Conservation (phyloP, 192 early-diverging fungal genomes). For the Backusella psychrophila region DNA sequence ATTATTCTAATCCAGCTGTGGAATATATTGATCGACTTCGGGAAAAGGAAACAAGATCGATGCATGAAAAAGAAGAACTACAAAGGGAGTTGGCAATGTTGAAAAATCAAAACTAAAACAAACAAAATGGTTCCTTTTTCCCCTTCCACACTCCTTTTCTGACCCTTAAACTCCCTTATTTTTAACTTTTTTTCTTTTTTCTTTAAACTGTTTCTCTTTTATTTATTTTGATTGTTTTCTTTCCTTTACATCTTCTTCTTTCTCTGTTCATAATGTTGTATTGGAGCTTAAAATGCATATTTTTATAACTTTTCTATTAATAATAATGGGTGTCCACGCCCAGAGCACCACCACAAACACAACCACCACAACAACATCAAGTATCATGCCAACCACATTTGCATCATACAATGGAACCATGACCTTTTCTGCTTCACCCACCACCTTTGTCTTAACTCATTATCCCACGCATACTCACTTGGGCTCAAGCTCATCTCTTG, state of each 20-base stretch:
- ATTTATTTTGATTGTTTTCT: neutral
- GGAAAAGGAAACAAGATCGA: conserved; percentile 37
- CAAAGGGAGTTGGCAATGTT: conserved; percentile 39
- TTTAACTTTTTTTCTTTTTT: conserved; percentile 13
- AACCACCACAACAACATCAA: neutral
- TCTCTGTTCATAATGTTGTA: neutral
- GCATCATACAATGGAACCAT: neutral
- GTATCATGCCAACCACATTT: conserved; percentile 1
- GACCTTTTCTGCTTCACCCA: conserved; percentile 9
- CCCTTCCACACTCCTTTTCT: neutral
- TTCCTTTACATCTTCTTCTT: conserved; percentile 7
- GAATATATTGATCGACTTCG: conserved; percentile 47
- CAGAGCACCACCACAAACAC: conserved; percentile 7
- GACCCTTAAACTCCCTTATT: neutral
- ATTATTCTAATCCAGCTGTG: conserved; percentile 37
- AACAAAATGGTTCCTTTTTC: too few species aligned
- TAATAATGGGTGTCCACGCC: neutral
- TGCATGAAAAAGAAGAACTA: conserved; percentile 44
- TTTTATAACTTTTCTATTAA: neutral
- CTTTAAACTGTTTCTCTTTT: neutral
- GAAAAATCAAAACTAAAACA: conserved; percentile 19
- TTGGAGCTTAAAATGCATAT: neutral
- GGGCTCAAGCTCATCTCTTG: neutral
- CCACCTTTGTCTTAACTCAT: conserved; percentile 11
- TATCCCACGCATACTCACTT: neutral